A percentile compares a stretch with the other conserved stretches of the same genome.
Conservation (phyloP, 2,329 filamentous ascomycete genomes). For the Xylariomycetidae sp. region DNA sequence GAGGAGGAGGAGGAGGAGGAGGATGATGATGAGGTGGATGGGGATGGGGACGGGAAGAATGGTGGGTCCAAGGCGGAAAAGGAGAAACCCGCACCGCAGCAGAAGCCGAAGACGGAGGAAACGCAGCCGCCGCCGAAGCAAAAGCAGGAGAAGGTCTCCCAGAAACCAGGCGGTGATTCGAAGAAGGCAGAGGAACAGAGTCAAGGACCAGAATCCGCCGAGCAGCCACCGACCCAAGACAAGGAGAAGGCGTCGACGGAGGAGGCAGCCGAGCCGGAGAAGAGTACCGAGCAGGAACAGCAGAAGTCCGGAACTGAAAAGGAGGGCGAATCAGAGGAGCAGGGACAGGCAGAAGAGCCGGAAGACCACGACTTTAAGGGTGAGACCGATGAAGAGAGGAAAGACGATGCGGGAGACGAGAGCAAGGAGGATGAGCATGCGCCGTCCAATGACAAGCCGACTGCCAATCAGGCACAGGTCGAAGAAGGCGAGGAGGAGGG, state of each 20-base stretch:
- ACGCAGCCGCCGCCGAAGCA: not conserved
- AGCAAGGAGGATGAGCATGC: no score
- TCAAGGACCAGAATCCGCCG: not conserved
- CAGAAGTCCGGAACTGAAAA: no score
- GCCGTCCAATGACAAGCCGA: no score
- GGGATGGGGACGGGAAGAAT: constrained; percentile 1
- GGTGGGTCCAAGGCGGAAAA: not conserved
- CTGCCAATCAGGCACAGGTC: no score
- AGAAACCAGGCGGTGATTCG: not conserved
- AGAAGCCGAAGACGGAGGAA: constrained; percentile 1
- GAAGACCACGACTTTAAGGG: no score
- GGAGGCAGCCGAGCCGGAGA: not conserved
- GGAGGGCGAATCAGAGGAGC: no score
- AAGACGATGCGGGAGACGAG: no score
- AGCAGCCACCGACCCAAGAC: no score
- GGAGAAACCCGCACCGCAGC: not conserved
- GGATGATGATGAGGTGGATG: constrained; percentile 1
- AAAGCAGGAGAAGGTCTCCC: not conserved
- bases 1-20: constrained; percentile 15
- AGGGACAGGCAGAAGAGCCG: no score
- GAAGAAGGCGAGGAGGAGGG: no score
- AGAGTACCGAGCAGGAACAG: no score
- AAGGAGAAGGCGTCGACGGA: not conserved
- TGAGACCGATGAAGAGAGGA: no score
- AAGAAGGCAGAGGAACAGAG: not conserved